Base-by-base conservation (phyloP, 257 asterid genomes). In the Plantago major region DNA sequence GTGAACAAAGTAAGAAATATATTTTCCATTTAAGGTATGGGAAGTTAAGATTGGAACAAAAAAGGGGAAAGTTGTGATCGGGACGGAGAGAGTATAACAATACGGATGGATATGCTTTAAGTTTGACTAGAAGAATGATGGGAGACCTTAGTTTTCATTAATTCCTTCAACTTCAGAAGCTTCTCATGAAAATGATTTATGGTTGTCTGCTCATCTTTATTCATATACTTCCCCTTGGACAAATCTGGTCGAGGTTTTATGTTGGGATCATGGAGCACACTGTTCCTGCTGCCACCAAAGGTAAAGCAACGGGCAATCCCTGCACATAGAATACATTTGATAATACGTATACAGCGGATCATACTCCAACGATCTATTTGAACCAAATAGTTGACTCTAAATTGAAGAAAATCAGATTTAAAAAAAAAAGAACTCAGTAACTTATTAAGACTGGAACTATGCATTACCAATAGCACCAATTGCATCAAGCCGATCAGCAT, bases 401-500 rank as follows among this genome's bases (percentile, higher is more conserved):
- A 51, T 16, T 51, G 3, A 51, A 51, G 15, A 10, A 9, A 51
- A 10, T 13, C 26, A 51, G 15, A 51, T 17, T 19, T 10, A 14
- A 51, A 51, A 12, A 14, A 51, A 51, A 12, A 51, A 51, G 37
- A 30, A 30, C 37, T 8, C 38, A 51, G 26, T 33, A 51, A 51
- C 10, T 10, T 19, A 8, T 1, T 26, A 56, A 13, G 46, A 19
- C 37, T 30, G 18, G 30, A n/a, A 49, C 11, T 17, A 57, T 3
- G 19, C 15, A 37, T 58, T 78, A 92, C 99, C 97, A 43, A 92
- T 83, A 40, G 99, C 97, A 63, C 99, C 99, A 73, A 92, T 89
- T 46, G 97, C 99, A 83, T 92, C 99, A 72, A 89, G 99, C 40
- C 96, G 88, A 64, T 92, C 99, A 51, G 97, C 99, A 77, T 89